Conservation (phyloP, 257 asterid genomes). For the Fraxinus americana region DNA sequence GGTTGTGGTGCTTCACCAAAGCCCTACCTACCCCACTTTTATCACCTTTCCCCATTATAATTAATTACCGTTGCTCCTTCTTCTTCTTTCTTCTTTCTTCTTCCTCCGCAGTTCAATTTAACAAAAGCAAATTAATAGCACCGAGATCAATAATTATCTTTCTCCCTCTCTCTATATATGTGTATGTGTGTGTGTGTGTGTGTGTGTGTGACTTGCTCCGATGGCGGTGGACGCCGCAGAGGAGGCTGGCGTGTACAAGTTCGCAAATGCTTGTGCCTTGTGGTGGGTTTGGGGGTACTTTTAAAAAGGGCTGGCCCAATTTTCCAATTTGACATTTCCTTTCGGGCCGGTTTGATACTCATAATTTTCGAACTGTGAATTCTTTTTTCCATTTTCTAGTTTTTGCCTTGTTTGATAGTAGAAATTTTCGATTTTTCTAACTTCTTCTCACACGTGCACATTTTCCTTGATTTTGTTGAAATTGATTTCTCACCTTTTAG, state of each 20-base stretch:
- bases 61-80: neutral
- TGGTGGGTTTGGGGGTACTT: no score
- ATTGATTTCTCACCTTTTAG: no score
- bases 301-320: no score
- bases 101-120: neutral
- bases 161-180: neutral
- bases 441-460: no score
- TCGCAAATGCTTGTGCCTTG: constrained; percentile 2
- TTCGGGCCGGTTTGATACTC: no score
- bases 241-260: constrained; percentile 20
- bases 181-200: neutral
- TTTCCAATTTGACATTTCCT: no score
- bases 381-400: no score
- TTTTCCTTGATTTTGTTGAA: no score
- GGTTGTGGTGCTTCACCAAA: constrained; percentile 91
- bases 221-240: constrained; percentile 20
- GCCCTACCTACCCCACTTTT: constrained; percentile 81
- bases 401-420: no score
- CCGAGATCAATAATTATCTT: neutral
- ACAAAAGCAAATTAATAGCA: neutral
- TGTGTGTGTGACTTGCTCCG: neutral
- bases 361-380: no score
- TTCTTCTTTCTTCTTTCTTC: neutral
- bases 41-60: constrained; percentile 76
- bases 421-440: no score